Conservation (phyloP, 1,284 basidiomycete species). For the Fomitopsis palustris region DNA sequence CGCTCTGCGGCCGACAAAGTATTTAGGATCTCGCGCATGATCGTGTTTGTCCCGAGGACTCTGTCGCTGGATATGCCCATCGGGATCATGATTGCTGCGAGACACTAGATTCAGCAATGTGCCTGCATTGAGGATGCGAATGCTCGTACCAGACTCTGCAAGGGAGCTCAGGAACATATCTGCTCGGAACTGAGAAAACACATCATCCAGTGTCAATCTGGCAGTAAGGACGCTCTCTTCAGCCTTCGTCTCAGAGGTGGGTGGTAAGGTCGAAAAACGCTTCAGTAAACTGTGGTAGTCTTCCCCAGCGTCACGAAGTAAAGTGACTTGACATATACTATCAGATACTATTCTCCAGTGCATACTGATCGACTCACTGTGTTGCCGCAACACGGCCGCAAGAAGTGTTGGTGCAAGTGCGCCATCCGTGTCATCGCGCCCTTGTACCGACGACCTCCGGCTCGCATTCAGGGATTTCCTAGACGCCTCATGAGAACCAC, state of each 20-base stretch:
- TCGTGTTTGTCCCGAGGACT: constrained; percentile 33
- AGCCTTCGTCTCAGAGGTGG: constrained; percentile 60
- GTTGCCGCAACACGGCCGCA: constrained; percentile 66
- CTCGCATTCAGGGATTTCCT: constrained; percentile 41
- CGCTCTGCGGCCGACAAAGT: constrained; percentile 66
- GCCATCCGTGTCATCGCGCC: constrained; percentile 37
- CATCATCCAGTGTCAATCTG: constrained; percentile 69
- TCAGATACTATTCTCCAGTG: constrained; percentile 4
- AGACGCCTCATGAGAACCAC: constrained; percentile 27
- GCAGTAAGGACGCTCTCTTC: constrained; percentile 73
- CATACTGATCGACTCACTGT: constrained; percentile 50
- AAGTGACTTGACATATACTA: constrained; percentile 59
- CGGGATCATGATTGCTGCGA: constrained; percentile 76
- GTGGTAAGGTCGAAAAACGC: constrained; percentile 55
- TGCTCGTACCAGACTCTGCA: constrained; percentile 72
- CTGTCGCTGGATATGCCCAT: constrained; percentile 66
- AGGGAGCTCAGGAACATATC: constrained; percentile 88
- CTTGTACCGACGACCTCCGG: constrained; percentile 20
- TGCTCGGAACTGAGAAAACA: constrained; percentile 71
- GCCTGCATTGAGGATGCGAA: not conserved
- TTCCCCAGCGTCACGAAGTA: constrained; percentile 61
- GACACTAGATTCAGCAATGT: not conserved
- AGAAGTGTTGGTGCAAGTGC: constrained; percentile 65
- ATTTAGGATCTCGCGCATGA: constrained; percentile 58
- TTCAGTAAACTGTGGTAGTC: constrained; percentile 56